Base-by-base conservation (phyloP, 768 basidiomycete species). In the Tulasnella calospora region DNA sequence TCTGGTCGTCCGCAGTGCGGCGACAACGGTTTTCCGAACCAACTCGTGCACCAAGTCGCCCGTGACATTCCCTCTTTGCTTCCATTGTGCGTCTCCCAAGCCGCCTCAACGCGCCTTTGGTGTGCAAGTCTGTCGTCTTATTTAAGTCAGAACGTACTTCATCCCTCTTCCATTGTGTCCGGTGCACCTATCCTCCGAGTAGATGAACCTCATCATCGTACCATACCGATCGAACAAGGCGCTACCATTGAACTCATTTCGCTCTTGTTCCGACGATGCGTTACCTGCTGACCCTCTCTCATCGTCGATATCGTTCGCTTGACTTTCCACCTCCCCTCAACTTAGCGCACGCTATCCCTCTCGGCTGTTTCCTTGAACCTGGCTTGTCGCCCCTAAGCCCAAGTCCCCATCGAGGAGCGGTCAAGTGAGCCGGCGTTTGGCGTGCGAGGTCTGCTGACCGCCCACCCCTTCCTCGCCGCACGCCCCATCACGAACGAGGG, bases 371-470 rank as follows among this genome's bases (percentile, higher is more conserved):
- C 51, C 51, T 51, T 51, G 51, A 51, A 1, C 5, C 51, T 51
- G 23, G 51, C 51, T 51, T 51, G 51, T n/a, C 44, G 44, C 51
- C 51, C 51, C 51, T 51, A 51, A 51, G n/a, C 21, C 10, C 21
- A 21, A 23, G 51, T 51, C 51, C 51, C 51, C 51, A 51, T 51
- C 51, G 51, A 51, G 51, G 23, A 51, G 51, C 51, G 51, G 51
- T 51, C 51, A 51, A 51, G 51, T 51, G 51, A 51, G 51, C 51
- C 51, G 51, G 51, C 10, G 51, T 51, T 67, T 67, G 61, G 61
- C 33, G 61, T 67, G 61, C 61, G 61, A 67, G 61, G 61, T 67
- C 61, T 67, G 61, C 61, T 67, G 61, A 67, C 61, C n/a, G 10
- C 23, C 27, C 2, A 7, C 61, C 30, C 61, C 61, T 33, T 33